Percentiles rank a stretch among this genome's conserved stretches.
These are phyloP conservation scores for Globisporangium cederbergense DNA, from an alignment of 352 stramenopile genomes.

Conservation along the genomic window DNA sequence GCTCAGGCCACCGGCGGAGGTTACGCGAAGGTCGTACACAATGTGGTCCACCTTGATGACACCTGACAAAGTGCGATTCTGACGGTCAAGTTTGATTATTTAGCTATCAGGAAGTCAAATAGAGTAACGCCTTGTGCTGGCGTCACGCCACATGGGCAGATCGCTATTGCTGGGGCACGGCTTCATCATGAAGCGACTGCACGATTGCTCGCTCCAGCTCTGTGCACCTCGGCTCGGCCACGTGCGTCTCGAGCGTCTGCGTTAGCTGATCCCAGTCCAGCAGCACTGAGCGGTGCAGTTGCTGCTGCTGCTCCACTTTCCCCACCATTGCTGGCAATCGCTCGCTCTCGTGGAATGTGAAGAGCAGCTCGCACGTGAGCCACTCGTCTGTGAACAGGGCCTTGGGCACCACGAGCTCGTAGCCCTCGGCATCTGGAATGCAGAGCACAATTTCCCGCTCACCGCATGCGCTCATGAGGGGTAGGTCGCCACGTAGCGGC, in stretches of 20 bases:
- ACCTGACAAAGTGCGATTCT: background rate
- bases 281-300: slow-evolving; percentile 9
- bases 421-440: slow-evolving; percentile 17
- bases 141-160: background rate
- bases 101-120: background rate
- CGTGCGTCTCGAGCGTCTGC: slow-evolving; percentile 6
- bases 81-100: background rate
- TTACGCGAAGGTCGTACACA: slow-evolving; percentile 1
- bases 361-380: slow-evolving; percentile 17
- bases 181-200: background rate
- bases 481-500: background rate
- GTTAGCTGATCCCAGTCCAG: slow-evolving; percentile 5
- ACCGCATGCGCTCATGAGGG: slow-evolving; percentile 15
- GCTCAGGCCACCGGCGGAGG: slow-evolving; percentile 4
- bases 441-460: slow-evolving; percentile 14
- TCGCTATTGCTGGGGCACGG: background rate
- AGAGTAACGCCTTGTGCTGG: background rate
- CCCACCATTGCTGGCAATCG: slow-evolving; percentile 12
- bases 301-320: slow-evolving; percentile 8
- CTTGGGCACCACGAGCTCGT: slow-evolving; percentile 19
- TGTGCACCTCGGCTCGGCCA: slow-evolving; percentile 1
- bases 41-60: slow-evolving; percentile 4
- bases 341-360: slow-evolving; percentile 19
- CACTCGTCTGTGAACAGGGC: slow-evolving; percentile 21
- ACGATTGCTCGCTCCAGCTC: slow-evolving; percentile 5